Evolutionary conservation across 495 filamentous ascomycete genomes (phyloP), one percentile per base, ranked within the genome.

Genomic region (Penicillium verhagenii): DNA sequence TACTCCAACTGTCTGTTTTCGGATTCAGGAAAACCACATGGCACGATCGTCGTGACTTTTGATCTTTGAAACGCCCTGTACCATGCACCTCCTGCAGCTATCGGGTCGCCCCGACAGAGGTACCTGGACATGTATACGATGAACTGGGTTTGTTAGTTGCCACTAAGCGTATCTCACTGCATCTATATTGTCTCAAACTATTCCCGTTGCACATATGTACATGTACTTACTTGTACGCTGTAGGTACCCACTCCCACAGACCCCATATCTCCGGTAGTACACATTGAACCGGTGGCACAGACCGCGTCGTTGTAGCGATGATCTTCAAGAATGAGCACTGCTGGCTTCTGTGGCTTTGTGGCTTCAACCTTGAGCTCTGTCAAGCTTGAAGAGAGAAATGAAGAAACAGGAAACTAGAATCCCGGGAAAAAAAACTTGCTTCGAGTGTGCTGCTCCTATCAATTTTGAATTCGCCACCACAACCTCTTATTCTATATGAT

Each of bases 11-110:
- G 40, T 43, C n/a, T n/a, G n/a, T n/a, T n/a, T n/a, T n/a, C n/a
- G n/a, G n/a, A n/a, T n/a, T n/a, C 14, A 48, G 14, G 3, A 24
- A 35, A 50, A 19, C 47, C 47, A 50, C 47, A 50, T 50, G 47
- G 47, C 20, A 13, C n/a, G 47, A 50, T 37, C 31, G n/a, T 16
- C 47, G 13, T 33, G 21, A 31, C 46, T n/a, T 11, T 8, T 4
- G 6, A 31, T 33, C 24, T 50, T 20, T 50, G 47, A 50, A 50
- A 50, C 47, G 2, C n/a, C 47, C 47, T 29, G 18, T 29, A 39
- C 35, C 18, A 26, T 48, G 28, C 29, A 50, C 23, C 29, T 24
- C 29, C 16, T 39, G 47, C 33, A 50, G 19, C 6, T n/a, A 35
- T 14, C 7, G 13, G 14, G n/a, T n/a, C n/a, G n/a, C n/a, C n/a